Evolutionary conservation across 1,284 basidiomycete species (phyloP).

Genomic region (Rhodotorula sp.): DNA sequence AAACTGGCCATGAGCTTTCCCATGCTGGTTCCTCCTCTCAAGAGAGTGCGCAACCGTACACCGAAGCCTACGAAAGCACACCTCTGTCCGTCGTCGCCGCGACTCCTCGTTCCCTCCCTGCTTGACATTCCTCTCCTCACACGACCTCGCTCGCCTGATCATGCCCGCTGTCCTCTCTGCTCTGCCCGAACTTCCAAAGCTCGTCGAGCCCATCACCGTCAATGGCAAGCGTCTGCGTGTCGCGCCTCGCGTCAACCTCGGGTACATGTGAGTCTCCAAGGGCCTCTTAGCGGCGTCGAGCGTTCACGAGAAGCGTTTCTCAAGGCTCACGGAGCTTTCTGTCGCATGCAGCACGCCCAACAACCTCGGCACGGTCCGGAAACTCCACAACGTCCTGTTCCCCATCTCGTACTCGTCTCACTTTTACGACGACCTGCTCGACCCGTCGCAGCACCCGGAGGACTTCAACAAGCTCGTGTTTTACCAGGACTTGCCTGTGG

Average conservation of each 20-base stretch:
- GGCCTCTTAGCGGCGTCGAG: too few relatives aligned
- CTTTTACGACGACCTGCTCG: slow-evolving; percentile 42
- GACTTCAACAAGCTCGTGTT: slow-evolving; percentile 45
- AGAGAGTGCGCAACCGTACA: too few relatives aligned
- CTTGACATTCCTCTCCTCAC: neutral
- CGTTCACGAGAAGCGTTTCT: too few relatives aligned
- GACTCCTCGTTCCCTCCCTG: neutral
- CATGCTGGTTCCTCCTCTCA: too few relatives aligned
- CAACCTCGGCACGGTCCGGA: slow-evolving; percentile 44
- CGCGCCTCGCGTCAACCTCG: slow-evolving; percentile 32
- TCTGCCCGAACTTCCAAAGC: slow-evolving; percentile 21
- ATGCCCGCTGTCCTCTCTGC: slow-evolving; percentile 25
- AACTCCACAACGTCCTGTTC: slow-evolving; percentile 43
- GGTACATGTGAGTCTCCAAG: slow-evolving; percentile 21
- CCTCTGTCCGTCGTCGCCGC: neutral
- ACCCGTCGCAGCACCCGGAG: slow-evolving; percentile 34
- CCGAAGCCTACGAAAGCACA: too few relatives aligned
- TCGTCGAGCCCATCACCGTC: slow-evolving; percentile 23
- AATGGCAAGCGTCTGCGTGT: slow-evolving; percentile 36
- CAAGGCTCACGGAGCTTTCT: too few relatives aligned
- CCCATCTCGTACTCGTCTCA: slow-evolving; percentile 40
- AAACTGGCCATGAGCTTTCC: neutral
- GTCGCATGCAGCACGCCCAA: slow-evolving; percentile 29
- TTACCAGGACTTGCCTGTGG: slow-evolving; percentile 52
- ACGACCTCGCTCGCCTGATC: too few relatives aligned